phyloP scores from a whole-genome alignment of 768 basidiomycete species.

The Lentinula sp. region DNA sequence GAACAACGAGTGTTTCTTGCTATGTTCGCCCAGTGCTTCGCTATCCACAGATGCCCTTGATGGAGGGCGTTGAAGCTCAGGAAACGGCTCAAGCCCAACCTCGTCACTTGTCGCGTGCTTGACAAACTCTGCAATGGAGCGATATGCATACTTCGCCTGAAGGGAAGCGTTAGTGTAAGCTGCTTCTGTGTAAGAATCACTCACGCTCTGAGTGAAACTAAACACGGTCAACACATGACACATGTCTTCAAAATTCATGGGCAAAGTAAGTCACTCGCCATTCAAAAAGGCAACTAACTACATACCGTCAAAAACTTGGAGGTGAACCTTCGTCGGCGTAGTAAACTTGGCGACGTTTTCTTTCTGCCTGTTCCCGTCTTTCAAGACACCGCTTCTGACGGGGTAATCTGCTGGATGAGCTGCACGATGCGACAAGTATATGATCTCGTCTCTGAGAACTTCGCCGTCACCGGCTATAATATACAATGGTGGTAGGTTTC shows the following conservation, averaged over 20 bases:
- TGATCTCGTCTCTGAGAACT: slow-evolving; percentile 70
- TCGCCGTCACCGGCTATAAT: slow-evolving; percentile 71
- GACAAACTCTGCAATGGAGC: slow-evolving; percentile 50
- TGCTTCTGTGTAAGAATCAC: slow-evolving; percentile 10
- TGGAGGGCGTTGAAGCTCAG: slow-evolving; percentile 29
- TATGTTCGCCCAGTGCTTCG: slow-evolving; percentile 10
- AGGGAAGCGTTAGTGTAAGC: neutral
- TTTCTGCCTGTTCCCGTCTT: slow-evolving; percentile 37
- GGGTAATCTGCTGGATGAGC: slow-evolving; percentile 67
- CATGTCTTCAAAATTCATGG: slow-evolving; percentile 39
- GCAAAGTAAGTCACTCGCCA: neutral
- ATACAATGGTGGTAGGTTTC: slow-evolving; percentile 71
- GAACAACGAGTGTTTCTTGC: neutral
- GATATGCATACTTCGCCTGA: slow-evolving; percentile 56
- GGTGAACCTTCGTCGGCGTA: slow-evolving; percentile 56
- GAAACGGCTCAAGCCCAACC: slow-evolving; percentile 36
- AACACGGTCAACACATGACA: slow-evolving; percentile 74
- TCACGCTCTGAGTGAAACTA: slow-evolving; percentile 53
- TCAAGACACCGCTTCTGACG: slow-evolving; percentile 44
- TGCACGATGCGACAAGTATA: slow-evolving; percentile 76
- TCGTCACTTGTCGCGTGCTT: slow-evolving; percentile 42
- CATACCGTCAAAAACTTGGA: slow-evolving; percentile 71
- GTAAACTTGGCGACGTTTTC: slow-evolving; percentile 46
- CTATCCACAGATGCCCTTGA: slow-evolving; percentile 15
- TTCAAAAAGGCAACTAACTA: neutral